Evolutionary conservation across 352 stramenopile species (phyloP), one percentile per base, ranked within the genome.

Genomic region (Pythium myriotylum): DNA sequence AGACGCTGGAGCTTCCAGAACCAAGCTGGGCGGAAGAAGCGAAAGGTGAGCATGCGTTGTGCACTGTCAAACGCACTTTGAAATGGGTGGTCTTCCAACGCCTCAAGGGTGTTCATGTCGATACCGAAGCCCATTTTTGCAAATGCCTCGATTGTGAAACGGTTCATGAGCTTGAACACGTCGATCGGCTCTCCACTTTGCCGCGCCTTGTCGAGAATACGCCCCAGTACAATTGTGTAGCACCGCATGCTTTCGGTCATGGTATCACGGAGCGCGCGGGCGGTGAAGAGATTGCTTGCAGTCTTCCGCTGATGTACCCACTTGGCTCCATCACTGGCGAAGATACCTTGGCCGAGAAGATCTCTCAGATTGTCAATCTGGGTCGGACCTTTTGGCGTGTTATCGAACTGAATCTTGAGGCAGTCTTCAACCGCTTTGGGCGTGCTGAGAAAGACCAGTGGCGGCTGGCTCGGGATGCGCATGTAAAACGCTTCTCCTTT

Each of bases 71-170:
- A 86, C 0, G 70, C 74, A 0, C 22, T 42, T 37, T 72, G 54
- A 27, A 81, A 74, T 17, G 64, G 64, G 16, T 70, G 59, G 19
- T 73, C 54, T 4, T 58, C 35, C 19, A 54, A 16, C 6, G n/a
- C 48, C 3, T 59, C 58, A 4, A 79, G 69, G 3, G 33, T 32
- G 7, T 46, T 41, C 8, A 79, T 12, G 8, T 73, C 17, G 10
- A 69, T 26, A 22, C 69, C 72, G 54, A 88, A 75, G 8, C 61
- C 80, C 32, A 87, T 77, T 19, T 83, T 56, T 0, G 70, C 55
- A 53, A 89, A 83, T 9, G 66, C 64, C 10, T 86, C 73, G n/a
- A 84, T 79, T 22, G 73, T 80, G 54, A 87, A 86, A 19, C 59
- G 49, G 29, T 75, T 77, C 10, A 86, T 59, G 5, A 82, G 42